These are phyloP conservation scores for Neofusicoccum parvum DNA, from an alignment of 2,329 filamentous ascomycete species.

Conservation along the genomic window DNA sequence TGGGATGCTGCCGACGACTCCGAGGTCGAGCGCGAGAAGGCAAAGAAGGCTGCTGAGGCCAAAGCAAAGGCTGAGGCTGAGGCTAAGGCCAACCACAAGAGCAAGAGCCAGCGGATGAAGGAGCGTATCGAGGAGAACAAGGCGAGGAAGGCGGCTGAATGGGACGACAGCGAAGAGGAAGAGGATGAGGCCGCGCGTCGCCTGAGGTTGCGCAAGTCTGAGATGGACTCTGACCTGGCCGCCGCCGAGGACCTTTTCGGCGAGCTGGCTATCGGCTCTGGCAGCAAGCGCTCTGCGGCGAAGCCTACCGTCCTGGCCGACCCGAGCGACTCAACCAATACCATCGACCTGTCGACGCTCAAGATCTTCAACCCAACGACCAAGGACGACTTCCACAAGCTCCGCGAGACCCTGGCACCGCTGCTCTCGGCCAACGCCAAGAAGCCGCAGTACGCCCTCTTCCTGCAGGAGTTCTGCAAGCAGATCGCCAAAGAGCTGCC, in stretches of 20 bases:
- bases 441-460: constrained; percentile 87
- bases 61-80: constrained; percentile 90
- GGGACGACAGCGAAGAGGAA: constrained; percentile 62
- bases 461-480: constrained; percentile 89
- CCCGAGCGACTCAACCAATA: constrained; percentile 71
- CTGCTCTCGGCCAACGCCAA: constrained; percentile 74
- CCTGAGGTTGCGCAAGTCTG: constrained; percentile 73
- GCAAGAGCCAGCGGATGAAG: constrained; percentile 81
- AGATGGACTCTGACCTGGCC: constrained; percentile 85
- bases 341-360: constrained; percentile 78
- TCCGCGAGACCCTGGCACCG: constrained; percentile 78
- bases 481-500: constrained; percentile 83
- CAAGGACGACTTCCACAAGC: constrained; percentile 79
- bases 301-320: constrained; percentile 71
- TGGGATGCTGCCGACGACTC: constrained; percentile 98
- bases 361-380: constrained; percentile 86
- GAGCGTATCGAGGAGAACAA: constrained; percentile 66
- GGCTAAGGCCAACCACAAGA: constrained; percentile 87
- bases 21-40: constrained; percentile 95
- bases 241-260: constrained; percentile 93
- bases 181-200: constrained; percentile 72
- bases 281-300: constrained; percentile 69
- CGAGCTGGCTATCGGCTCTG: constrained; percentile 68
- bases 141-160: constrained; percentile 60
- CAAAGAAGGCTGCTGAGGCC: constrained; percentile 78